These are phyloP conservation scores for Daldinia childiae DNA, from an alignment of 495 filamentous ascomycete species.

Conservation along the genomic window DNA sequence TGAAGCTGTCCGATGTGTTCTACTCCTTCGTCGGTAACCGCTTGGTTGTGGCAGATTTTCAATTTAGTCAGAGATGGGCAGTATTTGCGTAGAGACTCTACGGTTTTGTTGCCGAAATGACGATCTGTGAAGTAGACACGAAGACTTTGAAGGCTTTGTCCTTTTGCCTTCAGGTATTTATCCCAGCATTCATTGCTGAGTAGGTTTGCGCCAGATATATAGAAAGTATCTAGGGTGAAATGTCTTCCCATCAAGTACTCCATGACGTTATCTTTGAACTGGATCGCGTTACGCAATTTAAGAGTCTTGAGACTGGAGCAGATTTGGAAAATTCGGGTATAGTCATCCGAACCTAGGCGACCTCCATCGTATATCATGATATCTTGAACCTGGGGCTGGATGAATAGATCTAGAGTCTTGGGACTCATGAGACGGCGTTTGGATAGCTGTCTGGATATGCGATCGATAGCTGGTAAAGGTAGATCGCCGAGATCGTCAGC, in stretches of 20 bases:
- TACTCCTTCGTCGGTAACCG: constrained; percentile 57
- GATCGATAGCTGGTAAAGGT: constrained; percentile 71
- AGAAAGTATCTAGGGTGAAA: constrained; percentile 68
- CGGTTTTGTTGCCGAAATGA: constrained; percentile 63
- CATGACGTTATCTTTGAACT: constrained; percentile 84
- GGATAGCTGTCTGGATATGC: constrained; percentile 81
- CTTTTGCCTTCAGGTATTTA: constrained; percentile 68
- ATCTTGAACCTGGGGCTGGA: constrained; percentile 70
- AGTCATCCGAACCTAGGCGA: constrained; percentile 77
- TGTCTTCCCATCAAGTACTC: constrained; percentile 79
- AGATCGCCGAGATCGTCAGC: constrained; percentile 87
- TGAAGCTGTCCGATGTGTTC: constrained; percentile 63
- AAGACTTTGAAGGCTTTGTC: constrained; percentile 68
- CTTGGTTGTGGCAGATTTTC: constrained; percentile 71
- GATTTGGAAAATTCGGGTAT: constrained; percentile 79
- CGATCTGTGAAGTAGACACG: constrained; percentile 80
- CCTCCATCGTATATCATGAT: constrained; percentile 84
- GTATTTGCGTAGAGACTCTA: constrained; percentile 59
- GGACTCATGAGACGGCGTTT: constrained; percentile 78
- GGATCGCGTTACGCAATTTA: constrained; percentile 80
- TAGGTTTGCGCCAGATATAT: constrained; percentile 80
- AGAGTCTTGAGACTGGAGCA: constrained; percentile 72
- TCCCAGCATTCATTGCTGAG: constrained; percentile 76
- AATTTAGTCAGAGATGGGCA: constrained; percentile 75
- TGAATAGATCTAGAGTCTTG: constrained; percentile 76